Evolutionary conservation across 106 monocot genomes (phyloP).

Genomic region (Amphibolis antarctica): DNA sequence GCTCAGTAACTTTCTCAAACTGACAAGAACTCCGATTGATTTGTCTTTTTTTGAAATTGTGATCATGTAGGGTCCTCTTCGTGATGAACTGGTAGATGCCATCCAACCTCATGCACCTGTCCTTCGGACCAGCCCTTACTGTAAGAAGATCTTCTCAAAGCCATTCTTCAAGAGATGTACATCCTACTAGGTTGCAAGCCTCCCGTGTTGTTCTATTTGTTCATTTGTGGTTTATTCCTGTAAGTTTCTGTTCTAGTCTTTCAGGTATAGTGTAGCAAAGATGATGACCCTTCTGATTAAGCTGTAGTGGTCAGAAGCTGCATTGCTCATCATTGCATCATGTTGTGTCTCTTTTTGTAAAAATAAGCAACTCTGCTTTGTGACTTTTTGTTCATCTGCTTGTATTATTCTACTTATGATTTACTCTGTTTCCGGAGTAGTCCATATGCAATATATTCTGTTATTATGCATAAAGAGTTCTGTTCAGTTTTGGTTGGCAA

Average conservation of each 20-base stretch:
- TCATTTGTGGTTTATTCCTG: neutral
- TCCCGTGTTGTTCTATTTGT: neutral
- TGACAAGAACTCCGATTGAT: neutral
- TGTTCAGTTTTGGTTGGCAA: too few relatives aligned
- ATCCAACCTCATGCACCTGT: constrained; percentile 36
- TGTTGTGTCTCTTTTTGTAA: neutral
- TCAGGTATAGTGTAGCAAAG: neutral
- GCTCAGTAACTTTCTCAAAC: neutral
- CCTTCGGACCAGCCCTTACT: constrained; percentile 53
- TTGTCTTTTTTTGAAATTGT: neutral
- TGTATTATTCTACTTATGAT: neutral
- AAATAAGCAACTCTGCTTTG: neutral
- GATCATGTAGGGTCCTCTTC: constrained; percentile 33
- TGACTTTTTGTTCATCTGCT: neutral
- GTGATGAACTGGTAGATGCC: constrained; percentile 29
- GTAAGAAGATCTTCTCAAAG: constrained; percentile 45
- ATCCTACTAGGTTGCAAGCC: neutral
- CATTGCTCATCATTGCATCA: neutral
- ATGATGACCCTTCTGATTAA: neutral
- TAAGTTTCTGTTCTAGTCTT: neutral
- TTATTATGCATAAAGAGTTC: neutral
- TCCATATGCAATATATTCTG: neutral
- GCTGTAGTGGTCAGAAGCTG: neutral
- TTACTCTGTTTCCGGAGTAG: neutral
- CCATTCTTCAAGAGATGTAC: constrained; percentile 7